Base-by-base conservation (phyloP, 805 yeast genomes). In the Jamesozyma rosinii region DNA sequence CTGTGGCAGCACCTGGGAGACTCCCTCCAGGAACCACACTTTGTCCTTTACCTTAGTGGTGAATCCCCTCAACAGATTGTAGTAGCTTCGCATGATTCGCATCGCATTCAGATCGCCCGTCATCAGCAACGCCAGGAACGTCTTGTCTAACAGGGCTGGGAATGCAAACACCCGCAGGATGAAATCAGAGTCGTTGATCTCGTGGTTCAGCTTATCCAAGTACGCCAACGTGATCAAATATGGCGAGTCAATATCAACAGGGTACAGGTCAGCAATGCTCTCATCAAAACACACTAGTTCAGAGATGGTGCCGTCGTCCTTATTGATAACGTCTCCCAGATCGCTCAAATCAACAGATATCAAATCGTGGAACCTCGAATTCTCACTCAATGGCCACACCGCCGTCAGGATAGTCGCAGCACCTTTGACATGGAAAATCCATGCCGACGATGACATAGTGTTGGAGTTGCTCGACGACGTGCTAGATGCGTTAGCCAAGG, bases 371-470 rank as follows among this genome's bases (percentile, higher is more conserved):
- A 82, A 81, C 44, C 83, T 63, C 3, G 88, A 81, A 10, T 72
- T 71, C 41, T 79, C 81, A 36, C 82, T 79, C 42, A 89, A 67
- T 4, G 95, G 96, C 88, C 96, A 88, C 11, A 89, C 95, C 0
- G 96, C 95, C 1, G 95, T 84, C 38, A 90, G 68, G 40, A 90
- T 90, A 0, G 97, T 89, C 5, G 95, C 97, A 0, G 97, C 95
- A 22, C 97, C 97, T 52, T 92, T 84, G 9, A 90, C 97, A 56
- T 90, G 97, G 68, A 86, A 90, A 44, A 90, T 81, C 97, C 97
- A 90, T 0, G 97, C 95, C 2, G 94, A 81, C 2, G 97, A 89
- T 1, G 95, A 95, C 42, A 88, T 80, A 5, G 70, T 63, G 43
- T 59, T 60, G 3, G 78, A 22, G 22, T 27, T 39, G 6, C 32